phyloP scores from a whole-genome alignment of 164 flowering plant genomes.

The Nymphaea colorata region DNA sequence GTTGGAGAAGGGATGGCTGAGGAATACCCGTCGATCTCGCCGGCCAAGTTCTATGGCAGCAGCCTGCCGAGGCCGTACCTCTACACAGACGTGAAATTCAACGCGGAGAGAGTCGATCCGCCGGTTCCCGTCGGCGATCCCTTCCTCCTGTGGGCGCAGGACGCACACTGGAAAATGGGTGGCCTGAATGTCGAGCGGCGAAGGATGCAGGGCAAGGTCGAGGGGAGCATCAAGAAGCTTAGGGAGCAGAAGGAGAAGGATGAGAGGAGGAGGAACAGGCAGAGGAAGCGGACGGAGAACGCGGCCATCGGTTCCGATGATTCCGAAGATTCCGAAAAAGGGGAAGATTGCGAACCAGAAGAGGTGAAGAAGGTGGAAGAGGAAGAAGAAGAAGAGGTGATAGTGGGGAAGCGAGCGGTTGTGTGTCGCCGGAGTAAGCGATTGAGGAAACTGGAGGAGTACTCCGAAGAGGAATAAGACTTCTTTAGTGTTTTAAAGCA shows the following conservation, averaged over 20 bases:
- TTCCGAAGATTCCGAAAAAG: background rate
- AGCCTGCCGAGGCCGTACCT: slow-evolving; percentile 72
- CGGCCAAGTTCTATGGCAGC: slow-evolving; percentile 86
- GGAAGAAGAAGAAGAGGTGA: background rate
- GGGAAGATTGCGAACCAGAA: background rate
- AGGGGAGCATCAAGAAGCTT: slow-evolving; percentile 55
- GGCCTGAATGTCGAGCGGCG: slow-evolving; percentile 63
- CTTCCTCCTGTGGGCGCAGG: slow-evolving; percentile 68
- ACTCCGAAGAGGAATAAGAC: background rate
- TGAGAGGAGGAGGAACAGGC: slow-evolving; percentile 1
- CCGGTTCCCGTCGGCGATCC: slow-evolving; percentile 55
- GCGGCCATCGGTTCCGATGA: background rate
- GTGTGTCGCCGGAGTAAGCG: background rate
- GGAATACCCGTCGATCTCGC: slow-evolving; percentile 6
- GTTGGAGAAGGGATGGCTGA: too few relatives aligned
- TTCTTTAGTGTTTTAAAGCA: too few relatives aligned
- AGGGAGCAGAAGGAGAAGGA: slow-evolving; percentile 17
- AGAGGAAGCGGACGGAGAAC: background rate
- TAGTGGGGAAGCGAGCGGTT: background rate
- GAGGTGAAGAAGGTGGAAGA: background rate
- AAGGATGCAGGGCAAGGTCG: slow-evolving; percentile 74
- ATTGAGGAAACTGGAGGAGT: background rate
- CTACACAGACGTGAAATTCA: slow-evolving; percentile 52
- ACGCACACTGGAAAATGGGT: slow-evolving; percentile 98
- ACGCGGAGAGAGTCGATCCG: slow-evolving; percentile 52